These are phyloP conservation scores for Chlorella sp. DNA, from an alignment of 139 green algal genomes.

Conservation along the genomic window DNA sequence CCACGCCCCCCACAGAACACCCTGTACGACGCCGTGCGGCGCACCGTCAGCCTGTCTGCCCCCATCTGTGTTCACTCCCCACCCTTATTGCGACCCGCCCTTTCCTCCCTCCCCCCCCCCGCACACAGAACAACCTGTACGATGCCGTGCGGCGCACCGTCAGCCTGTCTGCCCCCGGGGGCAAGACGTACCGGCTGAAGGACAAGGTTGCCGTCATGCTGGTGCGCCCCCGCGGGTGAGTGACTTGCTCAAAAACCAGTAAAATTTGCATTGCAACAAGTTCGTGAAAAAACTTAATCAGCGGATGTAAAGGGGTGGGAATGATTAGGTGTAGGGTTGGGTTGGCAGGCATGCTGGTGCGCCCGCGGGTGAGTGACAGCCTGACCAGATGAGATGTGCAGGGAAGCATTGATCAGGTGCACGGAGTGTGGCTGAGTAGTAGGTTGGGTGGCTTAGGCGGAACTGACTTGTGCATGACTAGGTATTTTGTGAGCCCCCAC, in stretches of 20 bases:
- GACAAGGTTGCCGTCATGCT: slow-evolving; percentile 62
- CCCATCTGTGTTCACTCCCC: background rate
- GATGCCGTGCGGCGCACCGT: slow-evolving; percentile 59
- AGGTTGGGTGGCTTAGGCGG: too few species aligned
- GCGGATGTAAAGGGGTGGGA: too few species aligned
- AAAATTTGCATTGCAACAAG: too few species aligned
- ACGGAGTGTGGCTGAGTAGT: too few species aligned
- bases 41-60: slow-evolving; percentile 67
- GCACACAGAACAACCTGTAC: slow-evolving; percentile 36
- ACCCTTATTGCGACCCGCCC: background rate
- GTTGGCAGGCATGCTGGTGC: slow-evolving; percentile 35
- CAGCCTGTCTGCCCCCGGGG: slow-evolving; percentile 60
- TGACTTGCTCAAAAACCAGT: too few species aligned
- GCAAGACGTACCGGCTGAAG: slow-evolving; percentile 73
- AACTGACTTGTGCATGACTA: too few species aligned
- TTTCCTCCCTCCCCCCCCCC: too few species aligned
- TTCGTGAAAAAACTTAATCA: too few species aligned
- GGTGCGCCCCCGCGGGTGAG: slow-evolving; percentile 38
- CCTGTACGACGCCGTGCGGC: slow-evolving; percentile 36
- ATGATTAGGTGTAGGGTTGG: too few species aligned
- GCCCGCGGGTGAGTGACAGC: slow-evolving; percentile 37
- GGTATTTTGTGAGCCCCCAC: too few species aligned
- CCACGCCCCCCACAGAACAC: slow-evolving; percentile 14
- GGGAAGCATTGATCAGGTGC: too few species aligned
- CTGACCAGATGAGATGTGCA: too few species aligned